Base-by-base conservation (phyloP, 139 green algal genomes). In the Dunaliella primolecta region DNA sequence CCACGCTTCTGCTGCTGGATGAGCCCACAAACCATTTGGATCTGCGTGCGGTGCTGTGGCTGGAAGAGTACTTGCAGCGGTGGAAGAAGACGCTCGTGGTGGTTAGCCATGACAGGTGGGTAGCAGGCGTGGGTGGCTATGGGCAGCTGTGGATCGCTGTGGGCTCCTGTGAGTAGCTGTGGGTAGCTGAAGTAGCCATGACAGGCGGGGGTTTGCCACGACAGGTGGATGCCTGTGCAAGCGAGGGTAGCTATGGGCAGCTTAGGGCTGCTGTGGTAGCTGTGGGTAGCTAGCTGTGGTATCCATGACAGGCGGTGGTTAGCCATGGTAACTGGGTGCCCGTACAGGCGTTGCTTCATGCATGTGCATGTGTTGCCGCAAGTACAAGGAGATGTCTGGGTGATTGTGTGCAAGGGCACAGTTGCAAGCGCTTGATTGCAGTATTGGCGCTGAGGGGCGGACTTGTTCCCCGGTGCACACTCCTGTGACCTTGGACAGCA, bases 11-110 rank as follows among this genome's bases (percentile, higher is more conserved):
- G 86, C 91, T 99, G 86, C 94, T 99, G 85, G 97, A 99, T 84
- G 97, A 99, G 93, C 97, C 97, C 31, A 99, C 97, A 57, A 99
- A 99, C 90, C 97, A 99, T 83, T 89, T 99, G 85, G 97, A 99
- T 91, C 92, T 99, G 84, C 46, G 71, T 80, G 93, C 91, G 0
- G 95, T 97, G 77, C 88, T 98, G 83, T 98, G 94, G 95, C 92
- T 98, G 57, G 95, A 98, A 87, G 94, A 98, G 91, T 98, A 98
- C 89, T 89, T 97, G 81, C 85, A 86, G 81, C 88, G 96, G n/a
- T 99, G 96, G 94, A 99, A 99, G 93, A 99, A 99, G 94, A 99
- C 97, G 74, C 90, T 99, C 71, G 91, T 99, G 36, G 97, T 99
- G 25, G 97, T 99, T 57, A 97, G 92, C 31, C 97, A 99, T 91